Base-by-base conservation (phyloP, 495 filamentous ascomycete species). In the Bacidia gigantensis region DNA sequence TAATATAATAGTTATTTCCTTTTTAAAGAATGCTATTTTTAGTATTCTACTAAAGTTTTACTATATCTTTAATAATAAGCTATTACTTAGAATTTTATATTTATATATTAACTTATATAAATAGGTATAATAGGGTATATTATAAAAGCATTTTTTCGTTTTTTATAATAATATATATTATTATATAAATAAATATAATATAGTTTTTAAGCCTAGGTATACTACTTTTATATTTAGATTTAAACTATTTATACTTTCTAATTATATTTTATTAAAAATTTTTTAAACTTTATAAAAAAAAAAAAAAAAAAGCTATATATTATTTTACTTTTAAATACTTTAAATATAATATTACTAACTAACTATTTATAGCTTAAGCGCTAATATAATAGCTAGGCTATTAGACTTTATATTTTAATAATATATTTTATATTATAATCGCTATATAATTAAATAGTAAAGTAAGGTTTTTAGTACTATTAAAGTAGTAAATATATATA, bases 301-400 rank as follows among this genome's bases (percentile, higher is more conserved):
- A 17, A 55, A 20, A 44, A 2, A 50, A 23, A 11, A 50, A 40
- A 26, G 42, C 41, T 26, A 17, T 42, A 49, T 2, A 18, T 38
- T 43, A 55, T 24, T 38, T 50, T 23, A 23, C 26, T 50, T 50
- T 40, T 48, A 23, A 50, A 49, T 46, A 12, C 11, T 10, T 10
- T 12, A 46, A 46, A 10, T 46, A 46, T 46, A 46, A 46, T 46
- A 46, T 46, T 12, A 12, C 20, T 46, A 46, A 21, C n/a, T 11
- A 49, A 49, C 9, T 18, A 7, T 22, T 44, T 44, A 7, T 44
- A 44, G 9, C 25, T 24, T 24, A 49, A 49, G 25, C 7, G 17
- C 11, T 29, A 23, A 25, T 49, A 49, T 35, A 35, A 35, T 35
- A 35, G 29, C 29, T 35, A 7, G 14, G 14, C 29, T 14, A 7